phyloP scores from a whole-genome alignment of 441 rosid genomes.

The Metrosideros polymorpha region DNA sequence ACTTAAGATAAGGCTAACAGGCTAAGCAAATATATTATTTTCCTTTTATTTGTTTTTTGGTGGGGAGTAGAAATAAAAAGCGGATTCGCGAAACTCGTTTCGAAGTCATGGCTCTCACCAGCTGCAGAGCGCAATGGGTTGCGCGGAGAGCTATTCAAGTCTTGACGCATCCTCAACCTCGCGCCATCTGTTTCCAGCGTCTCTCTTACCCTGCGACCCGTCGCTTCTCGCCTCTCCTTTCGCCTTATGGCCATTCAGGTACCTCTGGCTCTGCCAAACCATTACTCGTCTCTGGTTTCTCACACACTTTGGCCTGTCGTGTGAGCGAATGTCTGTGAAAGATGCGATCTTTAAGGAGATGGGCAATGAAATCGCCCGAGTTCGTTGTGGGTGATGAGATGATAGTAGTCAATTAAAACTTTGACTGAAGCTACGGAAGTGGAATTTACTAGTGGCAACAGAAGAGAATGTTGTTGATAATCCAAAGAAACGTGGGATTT shows the following conservation, averaged over 20 bases:
- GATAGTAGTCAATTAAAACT: not conserved
- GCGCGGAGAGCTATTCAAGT: conserved; percentile 36
- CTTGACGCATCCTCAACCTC: conserved; percentile 14
- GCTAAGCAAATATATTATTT: not conserved
- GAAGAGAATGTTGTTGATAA: not conserved
- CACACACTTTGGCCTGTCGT: not conserved
- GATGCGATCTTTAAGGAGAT: not conserved
- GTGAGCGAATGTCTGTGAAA: not conserved
- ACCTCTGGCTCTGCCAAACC: not conserved
- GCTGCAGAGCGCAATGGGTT: conserved; percentile 24
- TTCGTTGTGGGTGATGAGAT: not conserved
- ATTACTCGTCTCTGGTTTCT: not conserved
- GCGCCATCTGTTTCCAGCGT: not conserved
- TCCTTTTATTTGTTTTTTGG: not conserved
- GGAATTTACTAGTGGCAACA: not conserved
- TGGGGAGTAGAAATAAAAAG: not conserved
- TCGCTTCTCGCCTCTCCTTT: conserved; percentile 1
- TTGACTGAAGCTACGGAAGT: not conserved
- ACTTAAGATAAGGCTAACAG: not conserved
- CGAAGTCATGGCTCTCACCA: conserved; percentile 25
- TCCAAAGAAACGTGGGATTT: not conserved
- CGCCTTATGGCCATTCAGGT: conserved; percentile 35
- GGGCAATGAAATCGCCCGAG: not conserved
- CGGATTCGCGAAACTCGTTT: not conserved
- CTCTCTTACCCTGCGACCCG: conserved; percentile 14